These are phyloP conservation scores for Aspergillus thermomutatus DNA, from an alignment of 2,329 filamentous ascomycete species.

Conservation along the genomic window DNA sequence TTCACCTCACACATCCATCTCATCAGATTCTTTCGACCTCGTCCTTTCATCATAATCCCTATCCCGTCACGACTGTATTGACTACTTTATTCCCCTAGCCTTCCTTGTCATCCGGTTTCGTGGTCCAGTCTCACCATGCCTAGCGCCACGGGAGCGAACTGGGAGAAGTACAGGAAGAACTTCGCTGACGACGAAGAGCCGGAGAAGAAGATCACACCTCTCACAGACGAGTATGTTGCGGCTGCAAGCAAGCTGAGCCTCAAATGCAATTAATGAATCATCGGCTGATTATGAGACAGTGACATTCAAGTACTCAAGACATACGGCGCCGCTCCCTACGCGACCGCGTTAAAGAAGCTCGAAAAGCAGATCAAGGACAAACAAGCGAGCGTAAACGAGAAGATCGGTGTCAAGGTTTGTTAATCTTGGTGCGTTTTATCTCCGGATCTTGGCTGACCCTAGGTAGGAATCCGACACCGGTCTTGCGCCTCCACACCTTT, in stretches of 20 bases:
- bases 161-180: conserved; percentile 99
- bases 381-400: conserved; percentile 96
- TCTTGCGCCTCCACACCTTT: conserved; percentile 94
- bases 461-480: conserved; percentile 92
- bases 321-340: conserved; percentile 95
- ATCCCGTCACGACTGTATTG: neutral
- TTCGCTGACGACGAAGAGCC: conserved; percentile 95
- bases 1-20: conserved; percentile 22
- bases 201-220: conserved; percentile 98
- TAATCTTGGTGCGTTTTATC: conserved; percentile 5
- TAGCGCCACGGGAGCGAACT: conserved; percentile 87
- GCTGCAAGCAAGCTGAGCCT: neutral
- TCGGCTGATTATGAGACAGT: conserved; percentile 47
- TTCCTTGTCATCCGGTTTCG: conserved; percentile 18
- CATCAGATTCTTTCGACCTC: conserved; percentile 4
- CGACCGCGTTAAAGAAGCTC: conserved; percentile 88
- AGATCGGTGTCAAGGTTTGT: conserved; percentile 67
- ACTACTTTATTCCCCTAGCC: conserved; percentile 4
- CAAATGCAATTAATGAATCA: neutral
- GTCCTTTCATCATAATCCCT: neutral
- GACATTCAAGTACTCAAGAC: conserved; percentile 99
- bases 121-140: conserved; percentile 61
- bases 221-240: conserved; percentile 82
- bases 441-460: conserved; percentile 23
- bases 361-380: conserved; percentile 99